These are phyloP conservation scores for Xerocomus brunneocitrinus DNA, from an alignment of 768 basidiomycete species.

Conservation along the genomic window DNA sequence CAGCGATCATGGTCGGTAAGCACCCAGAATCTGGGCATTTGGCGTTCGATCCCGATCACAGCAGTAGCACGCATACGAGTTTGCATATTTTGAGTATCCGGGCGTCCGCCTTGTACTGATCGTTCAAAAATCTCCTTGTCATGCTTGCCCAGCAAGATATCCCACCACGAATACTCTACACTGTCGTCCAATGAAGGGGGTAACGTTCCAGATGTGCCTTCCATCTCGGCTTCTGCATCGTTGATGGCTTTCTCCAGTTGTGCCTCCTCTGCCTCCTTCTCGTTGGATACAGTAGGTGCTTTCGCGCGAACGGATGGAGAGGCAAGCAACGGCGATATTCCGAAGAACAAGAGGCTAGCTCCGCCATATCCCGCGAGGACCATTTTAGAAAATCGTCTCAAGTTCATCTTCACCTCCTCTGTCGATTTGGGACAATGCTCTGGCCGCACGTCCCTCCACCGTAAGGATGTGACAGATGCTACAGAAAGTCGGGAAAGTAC, in stretches of 20 bases:
- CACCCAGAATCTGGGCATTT: conserved; percentile 85
- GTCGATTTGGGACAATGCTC: conserved; percentile 30
- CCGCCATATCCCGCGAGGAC: conserved; percentile 84
- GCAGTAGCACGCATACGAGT: conserved; percentile 52
- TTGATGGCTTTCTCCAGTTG: conserved; percentile 63
- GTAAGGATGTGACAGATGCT: conserved; percentile 25
- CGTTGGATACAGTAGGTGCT: conserved; percentile 29
- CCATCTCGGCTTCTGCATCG: conserved; percentile 64
- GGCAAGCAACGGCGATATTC: conserved; percentile 42
- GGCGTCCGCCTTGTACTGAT: conserved; percentile 36
- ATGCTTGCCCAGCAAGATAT: conserved; percentile 72
- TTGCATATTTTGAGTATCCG: conserved; percentile 19
- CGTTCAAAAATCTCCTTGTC: conserved; percentile 80
- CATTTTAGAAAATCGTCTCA: conserved; percentile 79
- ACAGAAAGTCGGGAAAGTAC: conserved; percentile 24
- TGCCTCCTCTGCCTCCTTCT: conserved; percentile 54
- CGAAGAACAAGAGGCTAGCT: conserved; percentile 76
- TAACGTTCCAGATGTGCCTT: conserved; percentile 33
- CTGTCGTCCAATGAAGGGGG: conserved; percentile 21
- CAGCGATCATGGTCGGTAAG: conserved; percentile 72
- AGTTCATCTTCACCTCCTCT: conserved; percentile 57
- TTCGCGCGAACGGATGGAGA: conserved; percentile 22
- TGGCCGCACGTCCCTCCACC: conserved; percentile 21
- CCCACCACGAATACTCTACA: conserved; percentile 73
- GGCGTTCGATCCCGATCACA: conserved; percentile 59